Base-by-base conservation (phyloP, 2,329 filamentous ascomycete genomes). In the Calcarisporium arbuscula region DNA sequence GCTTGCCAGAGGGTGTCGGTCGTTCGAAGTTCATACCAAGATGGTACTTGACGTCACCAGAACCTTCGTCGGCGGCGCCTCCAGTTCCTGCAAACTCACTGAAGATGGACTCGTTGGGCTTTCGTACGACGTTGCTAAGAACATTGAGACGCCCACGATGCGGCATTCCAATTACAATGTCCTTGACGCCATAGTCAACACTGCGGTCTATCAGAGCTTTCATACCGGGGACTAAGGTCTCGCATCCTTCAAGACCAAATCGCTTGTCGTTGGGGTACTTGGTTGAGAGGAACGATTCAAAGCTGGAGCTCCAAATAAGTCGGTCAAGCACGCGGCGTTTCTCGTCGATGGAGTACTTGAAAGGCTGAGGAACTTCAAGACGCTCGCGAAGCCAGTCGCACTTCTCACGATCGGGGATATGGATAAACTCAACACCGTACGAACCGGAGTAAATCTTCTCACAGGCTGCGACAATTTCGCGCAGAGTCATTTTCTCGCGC, bases 221-320 rank as follows among this genome's bases (percentile, higher is more conserved):
- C 92, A 98, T 98, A 61, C 92, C 92, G 19, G 92, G 92, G 39
- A 98, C 94, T 47, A 98, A 75, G 38, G 87, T 90, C 65, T 98
- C 92, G 56, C 89, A 94, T 58, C 92, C 92, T 68, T 98, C 92
- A 19, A 98, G 78, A 67, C 92, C 92, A 64, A 98, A 98, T 57
- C 92, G 86, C 77, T 98, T 98, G 69, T 98, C 92, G 65, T 98
- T 98, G 61, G 92, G 92, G 66, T 95, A 96, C 66, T 98, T 98
- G 39, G 88, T 95, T 38, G 92, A 82, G 48, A 94, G 70, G 75
- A 98, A 98, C 41, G 80, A 69, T 69, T 98, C 92, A 61, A 98
- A 98, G 65, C 87, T 95, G 45, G 89, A 94, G 60, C 86, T 90
- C 92, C 92, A 98, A 62, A 98, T 98, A 46, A 98, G 73, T 56